Conservation (phyloP, 2,329 filamentous ascomycete species). For the Hymenoscyphus linearis region DNA sequence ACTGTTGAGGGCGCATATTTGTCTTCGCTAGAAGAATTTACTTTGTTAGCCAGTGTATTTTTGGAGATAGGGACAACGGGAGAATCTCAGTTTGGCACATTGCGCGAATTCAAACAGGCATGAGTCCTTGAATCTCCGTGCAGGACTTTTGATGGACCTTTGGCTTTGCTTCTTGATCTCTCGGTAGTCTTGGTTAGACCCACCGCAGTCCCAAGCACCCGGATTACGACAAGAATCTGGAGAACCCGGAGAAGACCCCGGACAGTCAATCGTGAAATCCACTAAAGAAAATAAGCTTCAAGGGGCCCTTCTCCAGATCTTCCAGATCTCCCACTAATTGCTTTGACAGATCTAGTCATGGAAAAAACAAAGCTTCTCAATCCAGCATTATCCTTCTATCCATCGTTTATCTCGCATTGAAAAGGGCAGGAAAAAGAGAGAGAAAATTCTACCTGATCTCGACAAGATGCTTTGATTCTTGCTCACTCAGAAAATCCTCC, state of each 20-base stretch:
- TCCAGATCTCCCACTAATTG: not conserved
- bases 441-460: constrained; percentile 50
- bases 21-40: constrained; percentile 32
- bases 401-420: not conserved
- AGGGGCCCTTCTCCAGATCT: not conserved
- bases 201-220: not conserved
- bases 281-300: not conserved
- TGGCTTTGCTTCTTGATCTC: not conserved
- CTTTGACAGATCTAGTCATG: not conserved
- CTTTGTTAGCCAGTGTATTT: not conserved
- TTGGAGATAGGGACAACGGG: not conserved
- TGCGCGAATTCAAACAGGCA: not conserved
- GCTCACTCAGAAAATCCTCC: constrained; percentile 45
- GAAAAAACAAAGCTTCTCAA: not conserved
- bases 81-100: not conserved
- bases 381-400: not conserved
- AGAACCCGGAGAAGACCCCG: not conserved
- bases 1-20: constrained; percentile 51
- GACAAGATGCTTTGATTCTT: constrained; percentile 47
- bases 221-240: not conserved
- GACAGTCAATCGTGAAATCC: not conserved
- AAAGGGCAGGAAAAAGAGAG: not conserved
- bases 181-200: not conserved
- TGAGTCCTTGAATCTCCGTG: not conserved
- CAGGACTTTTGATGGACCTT: not conserved